Base-by-base conservation (phyloP, 805 yeast species). In the Candida stauntonica region DNA sequence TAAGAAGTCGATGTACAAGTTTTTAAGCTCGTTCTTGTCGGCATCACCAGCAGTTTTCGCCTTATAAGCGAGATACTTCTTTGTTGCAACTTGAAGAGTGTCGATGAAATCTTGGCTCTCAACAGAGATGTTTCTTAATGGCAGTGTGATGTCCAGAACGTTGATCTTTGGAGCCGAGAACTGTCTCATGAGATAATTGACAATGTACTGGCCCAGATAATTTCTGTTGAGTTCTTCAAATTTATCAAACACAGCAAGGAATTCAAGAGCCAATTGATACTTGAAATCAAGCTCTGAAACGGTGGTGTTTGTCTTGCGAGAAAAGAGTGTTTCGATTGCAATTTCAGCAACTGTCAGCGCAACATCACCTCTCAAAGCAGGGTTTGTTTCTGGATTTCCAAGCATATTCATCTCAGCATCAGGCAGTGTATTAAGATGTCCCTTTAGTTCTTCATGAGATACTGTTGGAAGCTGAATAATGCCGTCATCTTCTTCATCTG, bases 341-440 rank as follows among this genome's bases (percentile, higher is more conserved):
- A 55, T 63, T 67, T 91, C 78, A 67, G 79, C 77, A 47, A 91
- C 72, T 0, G 85, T 73, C 40, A 81, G 59, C 1, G 84, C 84
- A 38, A 84, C 69, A 53, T 82, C 87, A 39, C 93, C 91, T 43
- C 74, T 72, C 41, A 84, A 58, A 0, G 87, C 91, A 7, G 91
- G 89, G 51, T 83, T 84, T 18, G 86, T 76, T 34, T 86, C 94
- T n/a, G 82, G 80, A 45, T 79, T 79, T 18, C 96, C 97, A 48
- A 89, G 68, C 71, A 86, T 79, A 52, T 79, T 81, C 67, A 86
- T 71, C 55, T 88, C 93, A 23, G 88, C 85, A 47, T 88, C 96
- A 0, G 97, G 96, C 45, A 89, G 69, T 36, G 75, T 73, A 40
- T 80, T 77, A 54, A 89, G 68, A 51, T 78, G 76, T 41, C 75